Evolutionary conservation across 1,139 yeast genomes (phyloP).

Genomic region (Scheffersomyces titani): DNA sequence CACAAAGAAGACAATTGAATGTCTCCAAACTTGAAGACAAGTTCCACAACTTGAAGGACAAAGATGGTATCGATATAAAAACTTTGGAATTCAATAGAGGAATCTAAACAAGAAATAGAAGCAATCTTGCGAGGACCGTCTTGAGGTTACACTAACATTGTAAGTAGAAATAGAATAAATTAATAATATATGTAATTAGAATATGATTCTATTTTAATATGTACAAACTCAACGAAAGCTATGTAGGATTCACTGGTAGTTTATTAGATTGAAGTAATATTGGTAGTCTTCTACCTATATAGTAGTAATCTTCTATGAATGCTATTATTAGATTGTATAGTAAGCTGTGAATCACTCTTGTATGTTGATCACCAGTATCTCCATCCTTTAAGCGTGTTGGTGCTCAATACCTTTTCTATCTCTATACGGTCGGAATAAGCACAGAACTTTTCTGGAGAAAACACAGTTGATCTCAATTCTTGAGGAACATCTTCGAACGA

Average conservation of each 20-base stretch:
- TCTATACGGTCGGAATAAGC: slow-evolving; percentile 40
- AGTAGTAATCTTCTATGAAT: neutral
- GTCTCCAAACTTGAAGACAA: slow-evolving; percentile 63
- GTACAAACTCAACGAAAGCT: neutral
- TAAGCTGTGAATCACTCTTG: neutral
- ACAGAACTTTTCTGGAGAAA: slow-evolving; percentile 39
- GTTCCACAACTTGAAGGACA: slow-evolving; percentile 61
- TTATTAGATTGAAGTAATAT: no score
- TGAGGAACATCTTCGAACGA: slow-evolving; percentile 20
- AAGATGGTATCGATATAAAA: slow-evolving; percentile 58
- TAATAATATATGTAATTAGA: neutral
- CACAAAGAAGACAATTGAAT: slow-evolving; percentile 71
- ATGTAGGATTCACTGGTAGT: neutral
- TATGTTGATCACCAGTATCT: slow-evolving; percentile 50
- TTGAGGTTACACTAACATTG: neutral
- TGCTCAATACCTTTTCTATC: slow-evolving; percentile 50
- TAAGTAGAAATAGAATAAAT: neutral
- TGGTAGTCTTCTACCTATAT: no score
- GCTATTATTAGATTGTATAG: neutral
- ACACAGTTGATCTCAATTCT: slow-evolving; percentile 15
- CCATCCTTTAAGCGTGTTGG: slow-evolving; percentile 49
- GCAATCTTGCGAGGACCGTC: neutral
- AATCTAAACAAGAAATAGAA: slow-evolving; percentile 43
- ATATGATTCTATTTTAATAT: neutral
- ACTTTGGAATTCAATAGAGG: slow-evolving; percentile 90